Evolutionary conservation across 768 basidiomycete species (phyloP).

Genomic region (Pleurotus citrinopileatus): DNA sequence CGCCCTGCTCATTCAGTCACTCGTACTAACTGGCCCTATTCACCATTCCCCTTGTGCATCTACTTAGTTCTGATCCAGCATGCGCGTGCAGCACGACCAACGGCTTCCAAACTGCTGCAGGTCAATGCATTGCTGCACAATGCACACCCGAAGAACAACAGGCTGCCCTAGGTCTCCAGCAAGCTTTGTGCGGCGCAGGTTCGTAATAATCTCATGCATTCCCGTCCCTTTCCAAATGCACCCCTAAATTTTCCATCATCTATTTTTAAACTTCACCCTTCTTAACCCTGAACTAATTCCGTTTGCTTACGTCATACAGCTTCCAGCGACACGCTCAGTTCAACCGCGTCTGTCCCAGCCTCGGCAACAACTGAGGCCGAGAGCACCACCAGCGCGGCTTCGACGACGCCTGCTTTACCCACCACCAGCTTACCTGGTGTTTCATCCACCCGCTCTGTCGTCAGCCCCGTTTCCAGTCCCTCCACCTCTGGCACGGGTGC

Average conservation of each 20-base stretch:
- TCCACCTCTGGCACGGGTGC: neutral
- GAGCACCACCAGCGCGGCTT: neutral
- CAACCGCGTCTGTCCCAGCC: neutral
- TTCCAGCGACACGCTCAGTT: neutral
- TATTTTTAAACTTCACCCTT: neutral
- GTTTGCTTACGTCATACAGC: neutral
- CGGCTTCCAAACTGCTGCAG: neutral
- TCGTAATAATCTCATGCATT: neutral
- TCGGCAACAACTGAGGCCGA: neutral
- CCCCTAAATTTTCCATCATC: neutral
- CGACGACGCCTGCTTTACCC: neutral
- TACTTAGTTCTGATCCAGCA: constrained; percentile 1
- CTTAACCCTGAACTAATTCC: neutral
- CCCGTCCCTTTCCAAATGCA: neutral
- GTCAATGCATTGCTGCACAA: neutral
- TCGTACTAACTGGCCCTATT: neutral
- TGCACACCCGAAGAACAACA: constrained; percentile 2
- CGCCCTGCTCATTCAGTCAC: neutral
- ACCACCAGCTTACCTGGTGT: neutral
- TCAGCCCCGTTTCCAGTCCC: neutral
- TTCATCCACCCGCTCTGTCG: neutral
- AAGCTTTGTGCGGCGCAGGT: constrained; percentile 6
- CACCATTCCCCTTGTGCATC: neutral
- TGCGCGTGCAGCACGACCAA: constrained; percentile 2
- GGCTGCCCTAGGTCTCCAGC: constrained; percentile 1